phyloP scores from a whole-genome alignment of 2,329 filamentous ascomycete genomes.

The Ramularia collo-cygni region DNA sequence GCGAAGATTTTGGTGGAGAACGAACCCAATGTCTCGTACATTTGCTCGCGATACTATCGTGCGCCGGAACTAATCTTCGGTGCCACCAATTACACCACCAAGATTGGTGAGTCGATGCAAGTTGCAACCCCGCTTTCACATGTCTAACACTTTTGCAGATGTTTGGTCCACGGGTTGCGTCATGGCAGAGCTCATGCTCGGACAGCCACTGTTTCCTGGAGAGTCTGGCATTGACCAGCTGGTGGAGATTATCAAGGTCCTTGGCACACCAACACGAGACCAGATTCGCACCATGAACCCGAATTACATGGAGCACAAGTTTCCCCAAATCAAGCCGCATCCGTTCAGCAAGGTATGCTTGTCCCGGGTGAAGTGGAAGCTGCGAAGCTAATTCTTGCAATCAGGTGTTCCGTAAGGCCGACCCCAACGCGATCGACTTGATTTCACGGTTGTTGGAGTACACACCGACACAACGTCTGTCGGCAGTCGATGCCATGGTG shows the following conservation, averaged over 20 bases:
- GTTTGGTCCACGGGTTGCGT: constrained; percentile 99
- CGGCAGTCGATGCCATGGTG: constrained; percentile 92
- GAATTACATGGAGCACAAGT: constrained; percentile 99
- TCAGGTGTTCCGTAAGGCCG: constrained; percentile 91
- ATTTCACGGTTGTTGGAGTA: constrained; percentile 94
- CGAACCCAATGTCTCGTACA: constrained; percentile 98
- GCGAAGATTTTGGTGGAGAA: constrained; percentile 98
- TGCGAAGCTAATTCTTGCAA: too few species aligned
- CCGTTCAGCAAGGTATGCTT: constrained; percentile 79
- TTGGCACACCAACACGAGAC: constrained; percentile 92
- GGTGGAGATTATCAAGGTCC: constrained; percentile 98
- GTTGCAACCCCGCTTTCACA: constrained; percentile 1
- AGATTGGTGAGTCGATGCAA: constrained; percentile 72
- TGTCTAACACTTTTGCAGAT: constrained; percentile 50
- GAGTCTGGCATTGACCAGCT: constrained; percentile 98
- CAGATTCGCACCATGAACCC: constrained; percentile 99
- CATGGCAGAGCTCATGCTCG: constrained; percentile 98
- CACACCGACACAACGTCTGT: constrained; percentile 89
- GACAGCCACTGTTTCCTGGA: constrained; percentile 93
- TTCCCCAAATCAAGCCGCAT: constrained; percentile 98
- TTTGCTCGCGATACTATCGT: constrained; percentile 97
- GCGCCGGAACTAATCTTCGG: constrained; percentile 97
- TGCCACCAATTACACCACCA: constrained; percentile 98
- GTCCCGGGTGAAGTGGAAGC: neutral
- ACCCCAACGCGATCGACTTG: constrained; percentile 84